phyloP scores from a whole-genome alignment of 2,329 filamentous ascomycete genomes.

The Sporothrix sp. region DNA sequence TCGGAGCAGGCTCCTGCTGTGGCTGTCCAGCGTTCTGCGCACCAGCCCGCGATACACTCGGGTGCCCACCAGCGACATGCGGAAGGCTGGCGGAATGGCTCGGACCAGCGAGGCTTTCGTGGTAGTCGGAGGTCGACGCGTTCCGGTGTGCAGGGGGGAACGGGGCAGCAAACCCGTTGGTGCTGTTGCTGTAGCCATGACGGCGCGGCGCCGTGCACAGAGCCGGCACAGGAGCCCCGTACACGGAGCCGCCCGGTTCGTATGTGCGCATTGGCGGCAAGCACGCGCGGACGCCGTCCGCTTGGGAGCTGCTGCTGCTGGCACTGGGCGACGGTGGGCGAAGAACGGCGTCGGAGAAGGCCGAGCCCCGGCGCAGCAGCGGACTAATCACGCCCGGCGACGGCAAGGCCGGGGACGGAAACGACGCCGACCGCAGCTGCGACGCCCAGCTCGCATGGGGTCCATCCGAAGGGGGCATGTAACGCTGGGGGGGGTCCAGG shows the following conservation, averaged over 20 bases:
- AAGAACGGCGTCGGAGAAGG: not conserved
- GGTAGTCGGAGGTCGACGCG: not conserved
- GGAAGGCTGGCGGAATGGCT: no score
- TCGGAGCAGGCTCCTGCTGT: no score
- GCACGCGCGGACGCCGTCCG: not conserved
- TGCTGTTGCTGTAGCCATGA: not conserved
- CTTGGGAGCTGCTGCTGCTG: not conserved
- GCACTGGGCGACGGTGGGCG: not conserved
- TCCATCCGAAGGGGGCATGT: not conserved
- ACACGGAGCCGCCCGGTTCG: not conserved
- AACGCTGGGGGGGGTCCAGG: not conserved
- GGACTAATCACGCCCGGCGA: conserved; percentile 1
- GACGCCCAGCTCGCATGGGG: not conserved
- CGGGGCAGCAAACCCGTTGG: not conserved
- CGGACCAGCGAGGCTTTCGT: not conserved
- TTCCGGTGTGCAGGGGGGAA: not conserved
- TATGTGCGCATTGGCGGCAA: not conserved
- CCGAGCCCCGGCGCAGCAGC: not conserved
- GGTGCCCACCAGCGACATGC: not conserved
- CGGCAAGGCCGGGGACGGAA: not conserved
- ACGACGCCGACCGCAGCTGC: not conserved
- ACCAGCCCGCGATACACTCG: not conserved
- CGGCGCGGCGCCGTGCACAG: not conserved
- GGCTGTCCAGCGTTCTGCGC: not conserved
- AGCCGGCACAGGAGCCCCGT: not conserved